Evolutionary conservation across 2,329 filamentous ascomycete species (phyloP).

Genomic region (Nemania bipapillata): DNA sequence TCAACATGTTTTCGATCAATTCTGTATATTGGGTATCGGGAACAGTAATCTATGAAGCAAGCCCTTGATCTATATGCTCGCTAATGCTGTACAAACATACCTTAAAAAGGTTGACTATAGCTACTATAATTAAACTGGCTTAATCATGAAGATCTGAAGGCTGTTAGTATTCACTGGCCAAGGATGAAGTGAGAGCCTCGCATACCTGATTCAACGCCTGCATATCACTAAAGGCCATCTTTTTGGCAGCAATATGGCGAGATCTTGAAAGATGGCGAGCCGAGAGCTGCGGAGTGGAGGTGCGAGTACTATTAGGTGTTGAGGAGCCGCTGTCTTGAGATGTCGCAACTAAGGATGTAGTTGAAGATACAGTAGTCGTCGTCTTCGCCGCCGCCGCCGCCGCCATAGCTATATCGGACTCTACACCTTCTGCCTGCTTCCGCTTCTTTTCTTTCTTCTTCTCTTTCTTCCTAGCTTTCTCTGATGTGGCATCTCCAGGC

Average conservation of each 20-base stretch:
- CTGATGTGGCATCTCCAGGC: slow-evolving; percentile 44
- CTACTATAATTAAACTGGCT: slow-evolving; percentile 45
- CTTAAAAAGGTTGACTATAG: slow-evolving; percentile 19
- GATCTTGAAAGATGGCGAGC: slow-evolving; percentile 79
- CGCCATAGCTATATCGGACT: slow-evolving; percentile 38
- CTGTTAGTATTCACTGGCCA: slow-evolving; percentile 36
- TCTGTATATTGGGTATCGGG: slow-evolving; percentile 48
- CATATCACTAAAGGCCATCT: slow-evolving; percentile 81
- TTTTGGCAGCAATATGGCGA: slow-evolving; percentile 89
- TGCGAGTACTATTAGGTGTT: slow-evolving; percentile 57
- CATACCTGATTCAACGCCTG: slow-evolving; percentile 84
- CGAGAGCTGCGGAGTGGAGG: slow-evolving; percentile 61
- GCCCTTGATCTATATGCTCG: slow-evolving; percentile 33
- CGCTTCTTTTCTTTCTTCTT: slow-evolving; percentile 57
- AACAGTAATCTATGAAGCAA: slow-evolving; percentile 34
- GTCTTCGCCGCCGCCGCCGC: too few species aligned
- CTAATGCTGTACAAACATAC: slow-evolving; percentile 24
- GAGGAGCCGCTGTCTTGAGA: slow-evolving; percentile 53
- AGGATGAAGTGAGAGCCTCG: slow-evolving; percentile 44
- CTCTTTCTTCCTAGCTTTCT: slow-evolving; percentile 61
- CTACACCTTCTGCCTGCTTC: slow-evolving; percentile 55
- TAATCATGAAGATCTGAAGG: slow-evolving; percentile 51
- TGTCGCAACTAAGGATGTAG: slow-evolving; percentile 42
- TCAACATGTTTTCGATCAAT: slow-evolving; percentile 23
- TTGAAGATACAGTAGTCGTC: slow-evolving; percentile 45